A percentile compares a stretch with the other conserved stretches of the same genome.
Conservation (phyloP, 257 asterid species). For the Solanum appendiculatum region DNA sequence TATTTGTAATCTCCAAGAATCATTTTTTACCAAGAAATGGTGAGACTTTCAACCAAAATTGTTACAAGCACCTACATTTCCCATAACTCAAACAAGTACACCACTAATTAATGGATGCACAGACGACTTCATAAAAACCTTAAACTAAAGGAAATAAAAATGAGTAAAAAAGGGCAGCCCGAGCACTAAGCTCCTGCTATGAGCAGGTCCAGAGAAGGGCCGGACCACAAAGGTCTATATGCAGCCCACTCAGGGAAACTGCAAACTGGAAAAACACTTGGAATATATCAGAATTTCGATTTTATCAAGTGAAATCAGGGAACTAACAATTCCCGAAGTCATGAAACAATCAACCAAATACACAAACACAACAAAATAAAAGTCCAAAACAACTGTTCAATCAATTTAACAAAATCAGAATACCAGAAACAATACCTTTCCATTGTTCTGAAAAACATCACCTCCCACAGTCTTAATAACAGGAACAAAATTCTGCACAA, state of each 20-base stretch:
- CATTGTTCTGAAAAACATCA: slow-evolving; percentile 44
- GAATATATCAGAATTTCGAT: neutral
- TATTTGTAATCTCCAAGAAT: neutral
- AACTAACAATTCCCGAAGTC: neutral
- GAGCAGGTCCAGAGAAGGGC: neutral
- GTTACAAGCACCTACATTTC: neutral
- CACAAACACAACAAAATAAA: neutral
- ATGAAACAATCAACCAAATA: neutral
- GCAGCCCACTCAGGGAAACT: neutral
- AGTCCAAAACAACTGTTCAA: neutral
- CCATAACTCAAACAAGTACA: neutral
- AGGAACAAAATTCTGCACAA: slow-evolving; percentile 14
- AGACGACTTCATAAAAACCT: neutral
- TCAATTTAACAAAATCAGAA: neutral
- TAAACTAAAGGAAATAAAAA: neutral
- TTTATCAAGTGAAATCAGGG: neutral
- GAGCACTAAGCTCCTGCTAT: neutral
- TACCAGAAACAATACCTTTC: slow-evolving; percentile 42
- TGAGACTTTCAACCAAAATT: neutral
- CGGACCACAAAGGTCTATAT: neutral
- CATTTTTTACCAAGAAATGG: neutral
- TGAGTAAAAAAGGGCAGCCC: neutral
- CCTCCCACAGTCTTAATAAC: slow-evolving; percentile 29
- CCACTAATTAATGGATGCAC: neutral
- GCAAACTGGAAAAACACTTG: neutral